Base-by-base conservation (phyloP, 495 filamentous ascomycete species). In the Paragyromitra xinjiangensis region DNA sequence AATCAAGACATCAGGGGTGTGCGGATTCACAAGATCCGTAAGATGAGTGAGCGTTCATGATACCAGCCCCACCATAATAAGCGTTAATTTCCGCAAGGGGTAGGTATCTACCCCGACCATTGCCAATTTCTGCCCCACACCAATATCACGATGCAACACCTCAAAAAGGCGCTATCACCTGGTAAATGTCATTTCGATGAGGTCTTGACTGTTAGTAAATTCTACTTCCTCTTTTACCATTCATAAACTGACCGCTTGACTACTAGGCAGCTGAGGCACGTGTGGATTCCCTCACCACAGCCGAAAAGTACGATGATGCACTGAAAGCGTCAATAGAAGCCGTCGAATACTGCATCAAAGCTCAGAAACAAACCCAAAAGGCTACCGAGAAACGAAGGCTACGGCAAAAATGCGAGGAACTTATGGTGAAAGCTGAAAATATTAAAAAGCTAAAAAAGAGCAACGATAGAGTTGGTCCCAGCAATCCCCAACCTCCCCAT, bases 321-420 rank as follows among this genome's bases (percentile, higher is more conserved):
- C 85, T 97, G 61, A 84, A 90, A 48, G 88, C 90, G 75, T 90
- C 92, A 68, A 92, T 95, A 81, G 84, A 88, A 73, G 92, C 92
- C 29, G 90, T 89, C 16, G 92, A 97, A 79, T 83, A 91, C 56
- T 93, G 93, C 73, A 93, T 97, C 89, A 89, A 89, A 80, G 92
- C 91, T 1, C 82, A 92, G 66, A 85, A 85, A 56, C 83, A 89
- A 59, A 86, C 89, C 0, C 77, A 85, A 6, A 84, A 82, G 40
- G 77, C 85, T 12, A 83, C 84, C 22, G 91, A 94, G 34, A 92
- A 88, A 71, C 82, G 84, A 11, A 84, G 85, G 11, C 84, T 95
- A 19, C 89, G 88, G 45, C 81, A 83, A 16, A 92, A 92, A 84
- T 92, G 89, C 83, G 87, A 90, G 73, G 86, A 89, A 62, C 84